Conservation (phyloP, 495 filamentous ascomycete genomes). For the Xylaria venustula region DNA sequence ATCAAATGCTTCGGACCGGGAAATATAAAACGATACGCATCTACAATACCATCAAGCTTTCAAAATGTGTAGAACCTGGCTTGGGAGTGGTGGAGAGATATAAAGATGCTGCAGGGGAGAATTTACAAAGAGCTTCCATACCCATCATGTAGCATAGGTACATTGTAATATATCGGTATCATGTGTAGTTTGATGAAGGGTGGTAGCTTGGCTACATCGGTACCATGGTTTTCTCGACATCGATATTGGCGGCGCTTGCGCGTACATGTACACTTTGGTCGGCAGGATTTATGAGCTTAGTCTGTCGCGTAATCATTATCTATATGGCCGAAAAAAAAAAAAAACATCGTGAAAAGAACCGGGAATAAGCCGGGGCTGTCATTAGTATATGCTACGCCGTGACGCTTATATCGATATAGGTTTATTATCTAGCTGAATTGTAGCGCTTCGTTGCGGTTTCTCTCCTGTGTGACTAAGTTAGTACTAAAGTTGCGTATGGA, state of each 20-base stretch:
- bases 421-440: not conserved
- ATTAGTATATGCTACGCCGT: no score
- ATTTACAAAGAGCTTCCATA: no score
- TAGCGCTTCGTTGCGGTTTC: not conserved
- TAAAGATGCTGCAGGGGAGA: no score
- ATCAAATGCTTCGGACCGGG: no score
- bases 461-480: not conserved
- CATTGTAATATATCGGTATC: no score
- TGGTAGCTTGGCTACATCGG: not conserved
- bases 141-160: not conserved
- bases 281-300: not conserved
- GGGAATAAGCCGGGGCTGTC: constrained; percentile 10
- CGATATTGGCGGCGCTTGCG: not conserved
- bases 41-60: no score
- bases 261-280: not conserved
- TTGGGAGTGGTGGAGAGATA: no score
- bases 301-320: not conserved
- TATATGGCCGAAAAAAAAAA: not conserved
- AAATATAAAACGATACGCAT: no score
- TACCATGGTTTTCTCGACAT: not conserved
- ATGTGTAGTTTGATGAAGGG: no score
- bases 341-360: no score
- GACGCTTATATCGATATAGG: no score
- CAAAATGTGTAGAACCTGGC: no score
- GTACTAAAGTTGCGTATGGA: not conserved